Evolutionary conservation across 306 rosid species (phyloP).

Genomic region (Luffa aegyptiaca): DNA sequence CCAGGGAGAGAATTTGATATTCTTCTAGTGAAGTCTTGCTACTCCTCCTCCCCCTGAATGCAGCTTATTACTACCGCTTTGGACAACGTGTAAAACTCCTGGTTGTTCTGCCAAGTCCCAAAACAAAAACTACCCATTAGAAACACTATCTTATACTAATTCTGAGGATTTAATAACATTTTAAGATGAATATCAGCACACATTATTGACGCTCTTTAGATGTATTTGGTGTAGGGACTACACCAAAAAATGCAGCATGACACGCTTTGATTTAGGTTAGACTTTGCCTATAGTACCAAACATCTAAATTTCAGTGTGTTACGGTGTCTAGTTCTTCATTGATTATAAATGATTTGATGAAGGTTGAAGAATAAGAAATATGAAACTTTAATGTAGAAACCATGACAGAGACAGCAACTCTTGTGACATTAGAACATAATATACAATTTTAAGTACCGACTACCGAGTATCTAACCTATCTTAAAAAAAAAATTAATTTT

Average conservation of each 20-base stretch:
- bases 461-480: too few species aligned
- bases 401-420: too few species aligned
- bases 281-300: too few species aligned
- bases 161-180: neutral
- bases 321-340: too few species aligned
- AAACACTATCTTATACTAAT: neutral
- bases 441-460: too few species aligned
- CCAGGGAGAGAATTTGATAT: neutral
- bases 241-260: too few species aligned
- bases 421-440: too few species aligned
- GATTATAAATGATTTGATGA: neutral
- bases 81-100: conserved; percentile 6
- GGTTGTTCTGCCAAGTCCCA: neutral
- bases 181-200: neutral
- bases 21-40: conserved; percentile 5
- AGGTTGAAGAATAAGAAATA: neutral
- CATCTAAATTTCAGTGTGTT: too few species aligned
- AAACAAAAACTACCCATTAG: neutral
- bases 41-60: neutral
- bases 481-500: too few species aligned
- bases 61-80: neutral
- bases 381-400: neutral
- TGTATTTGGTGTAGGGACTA: neutral
- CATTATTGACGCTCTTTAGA: neutral
- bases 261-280: too few species aligned